Base-by-base conservation (phyloP, 768 basidiomycete genomes). In the Lentinula sp. region DNA sequence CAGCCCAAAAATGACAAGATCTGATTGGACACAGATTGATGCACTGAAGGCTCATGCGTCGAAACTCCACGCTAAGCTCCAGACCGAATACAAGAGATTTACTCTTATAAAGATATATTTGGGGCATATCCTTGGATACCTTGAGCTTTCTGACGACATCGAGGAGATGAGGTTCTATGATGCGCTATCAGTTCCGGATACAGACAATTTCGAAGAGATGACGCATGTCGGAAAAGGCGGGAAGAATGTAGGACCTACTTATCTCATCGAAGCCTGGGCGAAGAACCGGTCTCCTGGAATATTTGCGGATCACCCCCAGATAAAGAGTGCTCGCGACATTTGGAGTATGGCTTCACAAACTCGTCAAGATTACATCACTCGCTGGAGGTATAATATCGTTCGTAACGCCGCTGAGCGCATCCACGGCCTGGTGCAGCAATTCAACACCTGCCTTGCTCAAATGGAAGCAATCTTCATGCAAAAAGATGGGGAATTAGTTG, bases 231-330 rank as follows among this genome's bases (percentile, higher is more conserved):
- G 77, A 5, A 71, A 60, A 60, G 71, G 66, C 0, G 80, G 81
- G 1, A 72, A 70, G 8, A 61, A 68, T 0, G 61, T 84, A 10
- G 58, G 69, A 0, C n/a, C 59, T 0, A 64, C 68, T 2, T 85
- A 84, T 66, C 76, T 88, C 4, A 41, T 87, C 13, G 51, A 67
- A 33, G 76, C 70, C 9, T 88, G 87, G 87, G 55, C 61, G 1
- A 66, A 65, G 0, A 84, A 83, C 4, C 18, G 60, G 55, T 69
- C 80, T 61, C 77, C 82, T 7, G 84, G 83, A 0, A 58, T 76
- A 0, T 77, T 84, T 65, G 68, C 58, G 41, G 28, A 63, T 1
- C 61, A 70, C 0, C 60, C 63, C 1, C 57, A 72, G 60, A 63
- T 82, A 15, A 36, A 15, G 6, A 55, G 54, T 1, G 65, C 75